phyloP scores from a whole-genome alignment of 306 rosid species.

The Prunus persica region DNA sequence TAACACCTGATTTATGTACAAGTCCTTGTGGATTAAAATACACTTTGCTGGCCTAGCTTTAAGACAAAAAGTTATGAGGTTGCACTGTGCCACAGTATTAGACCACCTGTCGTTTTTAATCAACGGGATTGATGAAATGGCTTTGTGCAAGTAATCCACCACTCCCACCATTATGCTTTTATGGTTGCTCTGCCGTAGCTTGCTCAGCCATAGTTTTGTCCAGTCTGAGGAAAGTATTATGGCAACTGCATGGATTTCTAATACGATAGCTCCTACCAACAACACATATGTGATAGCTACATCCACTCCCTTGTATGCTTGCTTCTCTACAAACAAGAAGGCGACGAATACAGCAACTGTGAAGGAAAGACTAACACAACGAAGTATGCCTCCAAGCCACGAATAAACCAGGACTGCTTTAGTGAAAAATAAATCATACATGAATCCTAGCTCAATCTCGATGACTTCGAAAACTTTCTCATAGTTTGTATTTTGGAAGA shows the following conservation, averaged over 20 bases:
- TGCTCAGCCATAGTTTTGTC: slow-evolving; percentile 23
- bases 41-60: background rate
- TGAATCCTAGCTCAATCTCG: slow-evolving; percentile 48
- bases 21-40: background rate
- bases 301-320: background rate
- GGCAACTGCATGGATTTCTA: slow-evolving; percentile 10
- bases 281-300: slow-evolving; percentile 15
- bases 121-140: background rate
- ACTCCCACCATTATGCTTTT: background rate
- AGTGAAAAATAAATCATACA: slow-evolving; percentile 39
- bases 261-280: slow-evolving; percentile 27
- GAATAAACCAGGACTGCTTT: slow-evolving; percentile 30
- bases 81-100: slow-evolving; percentile 31
- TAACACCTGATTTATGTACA: background rate
- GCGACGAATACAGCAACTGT: background rate
- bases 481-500: slow-evolving; percentile 1
- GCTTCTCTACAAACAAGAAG: background rate
- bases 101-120: slow-evolving; percentile 21
- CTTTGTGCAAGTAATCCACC: background rate
- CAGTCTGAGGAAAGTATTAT: slow-evolving; percentile 26
- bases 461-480: slow-evolving; percentile 21
- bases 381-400: background rate
- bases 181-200: slow-evolving; percentile 17
- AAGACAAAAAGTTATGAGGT: slow-evolving; percentile 16
- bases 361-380: slow-evolving; percentile 1